Percentiles rank a stretch among this genome's conserved stretches.
phyloP scores from a whole-genome alignment of 148 eudicot genomes.

The Rhododendron griersonianum region DNA sequence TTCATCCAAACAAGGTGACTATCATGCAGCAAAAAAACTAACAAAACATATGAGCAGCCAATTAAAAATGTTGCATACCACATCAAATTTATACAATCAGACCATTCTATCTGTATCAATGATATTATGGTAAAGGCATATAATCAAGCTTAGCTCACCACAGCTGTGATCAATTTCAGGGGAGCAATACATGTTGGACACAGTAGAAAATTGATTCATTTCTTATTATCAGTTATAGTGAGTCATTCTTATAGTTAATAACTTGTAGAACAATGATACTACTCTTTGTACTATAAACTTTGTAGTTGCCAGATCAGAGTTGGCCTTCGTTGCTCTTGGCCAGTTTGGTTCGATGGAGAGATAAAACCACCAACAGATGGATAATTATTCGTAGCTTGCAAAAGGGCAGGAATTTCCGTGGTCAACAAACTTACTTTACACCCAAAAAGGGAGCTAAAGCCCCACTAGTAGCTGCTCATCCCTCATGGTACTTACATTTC shows the following conservation, averaged over 20 bases:
- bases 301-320: neutral
- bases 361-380: neutral
- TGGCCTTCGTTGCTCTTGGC: neutral
- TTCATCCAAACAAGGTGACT: too few species aligned
- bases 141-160: neutral
- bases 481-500: neutral
- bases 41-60: neutral
- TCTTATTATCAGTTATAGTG: neutral
- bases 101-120: neutral
- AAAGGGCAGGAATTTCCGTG: neutral
- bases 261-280: neutral
- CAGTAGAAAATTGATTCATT: neutral
- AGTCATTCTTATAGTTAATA: neutral
- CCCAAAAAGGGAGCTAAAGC: neutral
- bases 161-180: neutral
- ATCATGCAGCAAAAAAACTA: neutral
- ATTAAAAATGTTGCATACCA: neutral
- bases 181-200: neutral
- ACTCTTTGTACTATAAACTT: neutral
- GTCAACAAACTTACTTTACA: neutral
- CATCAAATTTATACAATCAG: neutral
- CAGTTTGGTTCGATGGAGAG: neutral
- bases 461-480: neutral
- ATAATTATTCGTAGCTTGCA: neutral
- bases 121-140: neutral